phyloP scores from a whole-genome alignment of 352 stramenopile species.

The Peronosclerospora sorghi region DNA sequence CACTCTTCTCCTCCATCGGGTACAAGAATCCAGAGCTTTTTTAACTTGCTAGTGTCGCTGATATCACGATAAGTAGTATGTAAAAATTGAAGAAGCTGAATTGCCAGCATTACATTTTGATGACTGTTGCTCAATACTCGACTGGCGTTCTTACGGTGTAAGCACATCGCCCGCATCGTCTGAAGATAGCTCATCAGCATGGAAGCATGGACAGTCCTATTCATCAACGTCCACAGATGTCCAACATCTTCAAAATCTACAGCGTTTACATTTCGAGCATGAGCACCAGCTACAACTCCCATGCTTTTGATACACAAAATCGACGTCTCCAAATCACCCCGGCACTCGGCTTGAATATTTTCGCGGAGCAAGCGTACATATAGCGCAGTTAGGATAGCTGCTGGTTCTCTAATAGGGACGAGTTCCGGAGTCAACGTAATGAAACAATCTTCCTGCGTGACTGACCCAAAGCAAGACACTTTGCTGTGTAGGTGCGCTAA shows the following conservation, averaged over 20 bases:
- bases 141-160: constrained; percentile 36
- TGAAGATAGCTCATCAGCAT: constrained; percentile 48
- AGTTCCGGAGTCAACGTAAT: constrained; percentile 35
- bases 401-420: constrained; percentile 42
- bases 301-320: constrained; percentile 56
- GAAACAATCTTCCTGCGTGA: constrained; percentile 42
- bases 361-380: constrained; percentile 73
- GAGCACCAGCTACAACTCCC: constrained; percentile 43
- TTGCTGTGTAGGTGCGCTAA: constrained; percentile 33
- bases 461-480: constrained; percentile 38
- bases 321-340: constrained; percentile 48
- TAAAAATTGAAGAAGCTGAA: constrained; percentile 55
- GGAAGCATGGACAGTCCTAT: constrained; percentile 43
- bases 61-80: constrained; percentile 32
- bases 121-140: constrained; percentile 37
- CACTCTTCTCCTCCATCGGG: constrained; percentile 15
- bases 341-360: constrained; percentile 57
- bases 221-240: constrained; percentile 53
- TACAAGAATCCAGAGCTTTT: constrained; percentile 45
- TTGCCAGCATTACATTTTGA: constrained; percentile 32
- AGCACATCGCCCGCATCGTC: constrained; percentile 43
- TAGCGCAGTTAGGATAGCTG: constrained; percentile 36
- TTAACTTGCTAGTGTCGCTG: constrained; percentile 9
- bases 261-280: constrained; percentile 22
- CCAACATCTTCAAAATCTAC: constrained; percentile 60